phyloP scores from a whole-genome alignment of 2,329 filamentous ascomycete species.

The Sclerotinia nivalis region DNA sequence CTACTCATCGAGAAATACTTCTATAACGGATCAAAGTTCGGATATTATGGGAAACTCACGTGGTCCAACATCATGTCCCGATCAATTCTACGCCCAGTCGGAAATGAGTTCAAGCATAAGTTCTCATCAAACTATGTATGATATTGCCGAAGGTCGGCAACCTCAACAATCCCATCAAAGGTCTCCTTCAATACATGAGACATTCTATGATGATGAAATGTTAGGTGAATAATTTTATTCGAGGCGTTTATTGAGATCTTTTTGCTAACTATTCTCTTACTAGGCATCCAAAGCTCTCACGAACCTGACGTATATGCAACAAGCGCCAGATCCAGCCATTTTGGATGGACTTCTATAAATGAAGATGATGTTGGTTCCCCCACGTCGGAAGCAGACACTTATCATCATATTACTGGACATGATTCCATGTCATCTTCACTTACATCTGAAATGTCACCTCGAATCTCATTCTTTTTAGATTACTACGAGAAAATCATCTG shows the following conservation, averaged over 20 bases:
- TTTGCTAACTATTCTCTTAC: constrained; percentile 28
- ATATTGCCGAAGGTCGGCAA: constrained; percentile 42
- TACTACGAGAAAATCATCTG: constrained; percentile 94
- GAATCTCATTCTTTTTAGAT: constrained; percentile 86
- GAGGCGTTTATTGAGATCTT: constrained; percentile 3
- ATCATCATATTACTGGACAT: constrained; percentile 40
- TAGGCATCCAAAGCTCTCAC: constrained; percentile 30
- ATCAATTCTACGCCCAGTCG: constrained; percentile 60
- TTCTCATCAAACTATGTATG: constrained; percentile 60
- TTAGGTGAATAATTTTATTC: constrained; percentile 41
- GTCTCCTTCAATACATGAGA: constrained; percentile 36
- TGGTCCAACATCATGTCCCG: constrained; percentile 60
- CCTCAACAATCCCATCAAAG: constrained; percentile 37
- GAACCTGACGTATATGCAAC: constrained; percentile 39
- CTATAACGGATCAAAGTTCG: constrained; percentile 54
- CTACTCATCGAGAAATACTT: constrained; percentile 51
- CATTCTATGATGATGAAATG: constrained; percentile 44
- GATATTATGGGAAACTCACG: constrained; percentile 57
- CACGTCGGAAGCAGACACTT: constrained; percentile 34
- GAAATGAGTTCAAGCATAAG: constrained; percentile 61
- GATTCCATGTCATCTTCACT: constrained; percentile 54
- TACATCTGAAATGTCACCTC: constrained; percentile 64
- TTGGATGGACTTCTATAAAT: constrained; percentile 40
- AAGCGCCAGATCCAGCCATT: constrained; percentile 39
- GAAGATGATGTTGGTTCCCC: constrained; percentile 41